A percentile compares a stretch with the other conserved stretches of the same genome.
phyloP scores from a whole-genome alignment of 371 early-diverging fungal genomes.

The Mortierella sp. region DNA sequence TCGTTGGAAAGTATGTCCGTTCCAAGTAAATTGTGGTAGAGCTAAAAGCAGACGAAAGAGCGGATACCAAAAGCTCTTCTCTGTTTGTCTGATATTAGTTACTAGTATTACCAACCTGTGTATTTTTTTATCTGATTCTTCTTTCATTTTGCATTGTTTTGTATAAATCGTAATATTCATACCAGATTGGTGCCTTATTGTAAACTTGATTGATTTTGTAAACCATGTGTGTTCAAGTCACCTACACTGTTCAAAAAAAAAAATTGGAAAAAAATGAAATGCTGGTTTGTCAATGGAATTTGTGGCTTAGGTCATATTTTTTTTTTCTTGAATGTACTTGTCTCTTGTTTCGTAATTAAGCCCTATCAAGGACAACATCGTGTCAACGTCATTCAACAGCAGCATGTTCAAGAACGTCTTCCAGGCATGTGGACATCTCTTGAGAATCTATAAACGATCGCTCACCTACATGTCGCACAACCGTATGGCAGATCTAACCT shows the following conservation, averaged over 20 bases:
- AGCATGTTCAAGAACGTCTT: not conserved
- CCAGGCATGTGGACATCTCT: not conserved
- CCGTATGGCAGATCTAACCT: not conserved
- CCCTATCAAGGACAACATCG: too few relatives aligned
- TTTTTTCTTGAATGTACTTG: too few relatives aligned
- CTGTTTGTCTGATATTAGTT: not conserved
- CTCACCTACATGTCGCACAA: not conserved
- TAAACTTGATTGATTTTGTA: too few relatives aligned
- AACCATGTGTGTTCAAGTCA: too few relatives aligned
- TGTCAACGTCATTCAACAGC: not conserved
- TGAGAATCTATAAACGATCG: not conserved
- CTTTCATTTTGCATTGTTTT: conserved; percentile 6
- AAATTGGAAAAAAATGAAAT: too few relatives aligned
- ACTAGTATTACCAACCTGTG: conserved; percentile 4
- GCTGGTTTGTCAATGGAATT: too few relatives aligned
- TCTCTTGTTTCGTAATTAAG: too few relatives aligned
- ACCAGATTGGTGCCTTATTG: not conserved
- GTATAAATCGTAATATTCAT: not conserved
- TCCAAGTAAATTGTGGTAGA: conserved; percentile 61
- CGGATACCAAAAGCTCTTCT: not conserved
- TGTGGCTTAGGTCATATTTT: too few relatives aligned
- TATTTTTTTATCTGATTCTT: not conserved
- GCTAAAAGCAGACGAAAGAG: not conserved
- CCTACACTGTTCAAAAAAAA: too few relatives aligned
- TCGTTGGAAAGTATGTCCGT: conserved; percentile 92